Evolutionary conservation across 148 eudicot species (phyloP).

Genomic region (Polygonum maritimum): DNA sequence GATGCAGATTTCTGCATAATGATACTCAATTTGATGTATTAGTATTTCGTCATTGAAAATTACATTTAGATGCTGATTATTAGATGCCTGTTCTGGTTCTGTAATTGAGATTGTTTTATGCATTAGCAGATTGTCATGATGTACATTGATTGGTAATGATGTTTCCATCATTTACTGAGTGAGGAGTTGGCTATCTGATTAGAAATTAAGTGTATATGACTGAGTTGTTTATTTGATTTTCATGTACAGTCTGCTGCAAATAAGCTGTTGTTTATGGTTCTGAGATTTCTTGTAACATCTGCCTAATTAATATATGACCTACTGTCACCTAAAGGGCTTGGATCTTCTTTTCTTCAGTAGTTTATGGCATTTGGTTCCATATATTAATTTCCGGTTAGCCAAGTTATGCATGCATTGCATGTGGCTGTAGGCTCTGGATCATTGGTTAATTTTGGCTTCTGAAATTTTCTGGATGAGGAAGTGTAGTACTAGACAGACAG

Average conservation of each 20-base stretch:
- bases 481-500: background rate
- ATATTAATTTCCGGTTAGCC: background rate
- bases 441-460: background rate
- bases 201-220: background rate
- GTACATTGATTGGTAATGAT: background rate
- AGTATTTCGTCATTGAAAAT: background rate
- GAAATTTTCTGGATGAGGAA: background rate
- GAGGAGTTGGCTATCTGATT: background rate
- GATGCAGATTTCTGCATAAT: background rate
- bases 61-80: background rate
- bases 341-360: background rate
- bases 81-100: background rate
- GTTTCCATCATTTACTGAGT: background rate
- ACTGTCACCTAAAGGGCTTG: background rate
- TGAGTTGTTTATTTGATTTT: background rate
- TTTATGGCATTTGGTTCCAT: background rate
- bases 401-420: background rate
- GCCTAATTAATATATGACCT: background rate
- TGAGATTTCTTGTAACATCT: background rate
- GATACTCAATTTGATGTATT: background rate
- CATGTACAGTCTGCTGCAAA: background rate
- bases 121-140: background rate
- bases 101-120: background rate
- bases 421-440: background rate
- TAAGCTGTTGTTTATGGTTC: background rate